These are phyloP conservation scores for Sphenostylis stenocarpa DNA, from an alignment of 306 rosid species.

Conservation along the genomic window DNA sequence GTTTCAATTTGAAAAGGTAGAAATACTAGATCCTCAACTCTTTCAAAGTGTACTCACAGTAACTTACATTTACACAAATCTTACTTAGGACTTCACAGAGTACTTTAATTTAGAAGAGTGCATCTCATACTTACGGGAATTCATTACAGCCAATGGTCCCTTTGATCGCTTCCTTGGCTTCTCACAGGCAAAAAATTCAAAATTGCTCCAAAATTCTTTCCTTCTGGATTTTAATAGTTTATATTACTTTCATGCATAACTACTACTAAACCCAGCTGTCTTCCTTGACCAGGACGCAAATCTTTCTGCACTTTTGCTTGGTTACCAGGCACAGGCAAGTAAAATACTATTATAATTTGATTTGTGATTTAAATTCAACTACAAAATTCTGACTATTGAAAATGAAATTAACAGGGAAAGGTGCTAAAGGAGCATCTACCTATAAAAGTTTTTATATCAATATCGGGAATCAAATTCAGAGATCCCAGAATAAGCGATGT, in stretches of 20 bases:
- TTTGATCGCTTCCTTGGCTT: constrained; percentile 82
- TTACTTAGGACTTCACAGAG: constrained; percentile 69
- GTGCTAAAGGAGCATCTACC: constrained; percentile 79
- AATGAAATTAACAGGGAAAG: constrained; percentile 64
- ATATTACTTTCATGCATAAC: neutral
- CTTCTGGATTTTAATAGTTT: neutral
- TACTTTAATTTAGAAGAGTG: constrained; percentile 81
- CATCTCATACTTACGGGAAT: constrained; percentile 64
- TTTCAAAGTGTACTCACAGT: too few species aligned
- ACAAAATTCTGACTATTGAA: constrained; percentile 6
- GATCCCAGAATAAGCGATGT: constrained; percentile 70
- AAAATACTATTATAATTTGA: neutral
- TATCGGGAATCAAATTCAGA: constrained; percentile 83
- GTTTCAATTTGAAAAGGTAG: constrained; percentile 83
- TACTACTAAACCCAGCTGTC: neutral
- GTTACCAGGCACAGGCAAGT: constrained; percentile 74
- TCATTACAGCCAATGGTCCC: constrained; percentile 79
- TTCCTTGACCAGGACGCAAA: constrained; percentile 59
- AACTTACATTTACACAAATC: neutral
- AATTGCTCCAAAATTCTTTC: neutral
- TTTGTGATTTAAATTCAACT: neutral
- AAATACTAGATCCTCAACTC: neutral
- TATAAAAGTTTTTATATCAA: constrained; percentile 61
- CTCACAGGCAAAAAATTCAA: constrained; percentile 60
- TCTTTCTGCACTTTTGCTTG: constrained; percentile 67